A percentile compares a stretch with the other conserved stretches of the same genome.
Evolutionary conservation across 805 yeast species (phyloP).

Genomic region (Wickerhamiella sergipiensis): DNA sequence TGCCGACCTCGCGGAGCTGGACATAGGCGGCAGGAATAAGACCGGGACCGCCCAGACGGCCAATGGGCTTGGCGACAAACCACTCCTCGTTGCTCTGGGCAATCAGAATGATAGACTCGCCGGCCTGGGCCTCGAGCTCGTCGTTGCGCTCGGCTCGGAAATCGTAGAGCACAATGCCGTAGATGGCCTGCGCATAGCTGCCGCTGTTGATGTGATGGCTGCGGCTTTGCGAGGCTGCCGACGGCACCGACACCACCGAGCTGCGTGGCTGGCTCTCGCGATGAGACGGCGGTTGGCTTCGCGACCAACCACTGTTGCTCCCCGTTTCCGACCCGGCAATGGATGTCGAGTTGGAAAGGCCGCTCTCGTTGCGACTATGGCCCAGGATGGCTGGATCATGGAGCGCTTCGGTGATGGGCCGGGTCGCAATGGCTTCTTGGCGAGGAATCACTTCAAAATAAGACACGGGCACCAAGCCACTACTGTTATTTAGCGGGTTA

Average conservation of each 20-base stretch:
- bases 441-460: conserved; percentile 60
- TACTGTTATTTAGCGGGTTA: conserved; percentile 62
- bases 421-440: conserved; percentile 21
- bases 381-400: conserved; percentile 4
- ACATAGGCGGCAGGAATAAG: conserved; percentile 86
- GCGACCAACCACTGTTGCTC: background rate
- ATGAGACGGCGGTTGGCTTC: background rate
- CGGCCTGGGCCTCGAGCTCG: conserved; percentile 71
- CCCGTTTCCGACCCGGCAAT: background rate
- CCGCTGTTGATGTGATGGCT: background rate
- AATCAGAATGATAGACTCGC: conserved; percentile 82
- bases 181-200: conserved; percentile 26
- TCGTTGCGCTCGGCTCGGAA: conserved; percentile 72
- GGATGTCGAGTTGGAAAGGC: background rate
- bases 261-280: background rate
- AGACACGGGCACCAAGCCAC: conserved; percentile 78
- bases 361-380: conserved; percentile 1
- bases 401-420: conserved; percentile 19
- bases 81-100: conserved; percentile 96
- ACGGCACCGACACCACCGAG: background rate
- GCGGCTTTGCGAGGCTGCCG: background rate
- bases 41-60: conserved; percentile 93
- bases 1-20: conserved; percentile 63
- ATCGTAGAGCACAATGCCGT: conserved; percentile 76
- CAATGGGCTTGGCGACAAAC: conserved; percentile 95